Base-by-base conservation (phyloP, 164 flowering plant genomes). In the Saururus chinensis region DNA sequence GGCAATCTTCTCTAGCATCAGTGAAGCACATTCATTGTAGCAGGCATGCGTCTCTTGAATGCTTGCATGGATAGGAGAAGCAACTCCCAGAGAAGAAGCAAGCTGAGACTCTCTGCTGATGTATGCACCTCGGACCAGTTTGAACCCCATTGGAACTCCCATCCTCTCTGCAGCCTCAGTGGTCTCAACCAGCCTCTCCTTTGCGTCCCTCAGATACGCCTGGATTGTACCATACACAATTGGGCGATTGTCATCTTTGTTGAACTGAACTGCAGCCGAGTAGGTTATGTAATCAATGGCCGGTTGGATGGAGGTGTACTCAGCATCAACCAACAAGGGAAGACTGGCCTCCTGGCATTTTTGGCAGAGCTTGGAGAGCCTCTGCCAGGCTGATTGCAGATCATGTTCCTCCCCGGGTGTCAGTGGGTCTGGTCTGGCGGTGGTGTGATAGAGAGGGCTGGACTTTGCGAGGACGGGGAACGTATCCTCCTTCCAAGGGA, bases 91-190 rank as follows among this genome's bases (percentile, higher is more conserved):
- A 2, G 84, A 73, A 64, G 71, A 40, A 60, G 99, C 99, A 45
- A 88, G 23, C 37, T 64, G 52, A 0, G 61, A 42, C 70, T 93
- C 99, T 57, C 86, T 79, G 0, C 89, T 75, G 74, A 90, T 77
- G 45, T 93, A 90, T 13, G 99, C 97, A 7, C 99, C 99, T 30
- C 99, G 80, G 21, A 93, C 99, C 41, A 93, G 58, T 64, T 93
- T 93, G 48, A 82, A 73, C 61, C 97, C 97, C 60, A 88, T 56
- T 0, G 84, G 68, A 19, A 90, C 67, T 20, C 92, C 86, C 77
- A 74, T 78, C 48, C 76, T 77, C 60, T 88, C 85, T 0, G 93
- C 96, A n/a, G 73, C 86, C 30, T 74, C 63, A 7, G 68, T 60
- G 1, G 82, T 79, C 23, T 73, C 56, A 20, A 70, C 23, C 63